These are phyloP conservation scores for Sphagnum contortum DNA, from an alignment of 225 moss, liverwort and hornwort genomes.

Conservation along the genomic window DNA sequence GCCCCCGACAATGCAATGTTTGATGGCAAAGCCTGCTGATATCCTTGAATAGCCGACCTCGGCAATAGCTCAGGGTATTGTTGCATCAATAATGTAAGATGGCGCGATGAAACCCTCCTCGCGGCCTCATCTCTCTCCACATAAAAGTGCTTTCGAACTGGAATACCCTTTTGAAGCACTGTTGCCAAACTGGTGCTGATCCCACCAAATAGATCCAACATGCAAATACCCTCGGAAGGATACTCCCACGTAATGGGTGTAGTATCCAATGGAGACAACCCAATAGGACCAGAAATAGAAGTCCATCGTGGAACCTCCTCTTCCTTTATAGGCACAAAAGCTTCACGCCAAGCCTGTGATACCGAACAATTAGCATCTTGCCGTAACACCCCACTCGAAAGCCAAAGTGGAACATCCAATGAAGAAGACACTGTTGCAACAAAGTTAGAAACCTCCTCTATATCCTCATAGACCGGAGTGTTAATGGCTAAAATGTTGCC, in stretches of 20 bases:
- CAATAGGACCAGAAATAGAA: too few relatives aligned
- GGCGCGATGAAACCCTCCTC: neutral
- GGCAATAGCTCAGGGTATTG: neutral
- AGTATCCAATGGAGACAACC: too few relatives aligned
- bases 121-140: constrained; percentile 3
- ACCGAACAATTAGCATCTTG: too few relatives aligned
- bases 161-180: neutral
- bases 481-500: too few relatives aligned
- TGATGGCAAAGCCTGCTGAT: neutral
- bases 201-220: constrained; percentile 1
- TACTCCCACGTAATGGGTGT: neutral
- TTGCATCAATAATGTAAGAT: neutral
- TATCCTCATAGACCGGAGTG: too few relatives aligned
- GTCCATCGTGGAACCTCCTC: too few relatives aligned
- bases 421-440: too few relatives aligned
- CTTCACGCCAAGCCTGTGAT: too few relatives aligned
- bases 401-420: too few relatives aligned
- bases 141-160: neutral
- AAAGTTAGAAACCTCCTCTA: too few relatives aligned
- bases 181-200: neutral
- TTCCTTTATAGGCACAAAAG: too few relatives aligned
- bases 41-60: neutral
- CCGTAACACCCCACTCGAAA: too few relatives aligned
- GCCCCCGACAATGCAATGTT: constrained; percentile 1
- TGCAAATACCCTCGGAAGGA: neutral